Conservation (phyloP, 1,284 basidiomycete genomes). For the Mycosarcoma mackinlayi region DNA sequence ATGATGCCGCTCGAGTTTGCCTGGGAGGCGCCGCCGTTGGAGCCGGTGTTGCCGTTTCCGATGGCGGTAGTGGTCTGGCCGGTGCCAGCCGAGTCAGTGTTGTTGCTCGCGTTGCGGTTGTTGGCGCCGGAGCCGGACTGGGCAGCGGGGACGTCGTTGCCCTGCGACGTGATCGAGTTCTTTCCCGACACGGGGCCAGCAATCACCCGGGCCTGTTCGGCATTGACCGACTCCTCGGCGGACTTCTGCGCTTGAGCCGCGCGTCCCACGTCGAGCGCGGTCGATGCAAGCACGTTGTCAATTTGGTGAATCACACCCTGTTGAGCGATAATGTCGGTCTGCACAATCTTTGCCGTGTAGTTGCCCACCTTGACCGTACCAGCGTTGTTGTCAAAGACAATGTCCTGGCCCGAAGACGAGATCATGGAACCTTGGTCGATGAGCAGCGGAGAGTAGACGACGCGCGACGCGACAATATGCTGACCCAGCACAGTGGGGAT, state of each 20-base stretch:
- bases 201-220: conserved; percentile 20
- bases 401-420: conserved; percentile 52
- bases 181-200: conserved; percentile 40
- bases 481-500: conserved; percentile 46
- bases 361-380: conserved; percentile 50
- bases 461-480: conserved; percentile 52
- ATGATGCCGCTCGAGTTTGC: conserved; percentile 4
- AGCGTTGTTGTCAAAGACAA: conserved; percentile 43
- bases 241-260: conserved; percentile 51
- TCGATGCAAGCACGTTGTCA: conserved; percentile 52
- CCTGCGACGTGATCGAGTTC: conserved; percentile 52
- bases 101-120: conserved; percentile 37
- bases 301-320: conserved; percentile 56
- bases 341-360: conserved; percentile 48
- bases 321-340: conserved; percentile 53
- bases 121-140: conserved; percentile 35
- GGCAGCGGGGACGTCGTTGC: conserved; percentile 41
- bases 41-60: conserved; percentile 35
- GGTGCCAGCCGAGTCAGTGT: conserved; percentile 24
- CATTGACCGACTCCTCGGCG: conserved; percentile 29
- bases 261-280: conserved; percentile 37
- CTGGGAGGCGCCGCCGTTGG: conserved; percentile 31
- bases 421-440: conserved; percentile 50
- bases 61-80: conserved; percentile 31
- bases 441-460: conserved; percentile 53